Base-by-base conservation (phyloP, 768 basidiomycete species). In the Solioccasus polychromus region DNA sequence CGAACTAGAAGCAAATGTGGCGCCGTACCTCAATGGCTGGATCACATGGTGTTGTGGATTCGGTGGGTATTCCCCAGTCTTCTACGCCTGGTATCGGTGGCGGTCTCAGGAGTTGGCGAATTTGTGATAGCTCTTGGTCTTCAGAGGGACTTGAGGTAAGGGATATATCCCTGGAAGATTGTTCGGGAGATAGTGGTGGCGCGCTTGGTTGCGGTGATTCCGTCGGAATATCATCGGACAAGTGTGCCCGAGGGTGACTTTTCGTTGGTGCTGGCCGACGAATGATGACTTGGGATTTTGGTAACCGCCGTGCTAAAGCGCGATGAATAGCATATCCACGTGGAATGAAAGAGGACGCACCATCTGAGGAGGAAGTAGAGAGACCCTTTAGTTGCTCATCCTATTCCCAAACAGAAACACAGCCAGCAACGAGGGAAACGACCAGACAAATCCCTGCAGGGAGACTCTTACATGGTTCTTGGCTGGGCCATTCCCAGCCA, bases 31-130 rank as follows among this genome's bases (percentile, higher is more conserved):
- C 72, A 38, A 89, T 73, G 4, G 71, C 74, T 7, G 84, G 76
- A 55, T 89, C 80, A 47, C 80, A 82, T 2, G 78, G 70, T 38
- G 71, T 72, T 0, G 68, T 65, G 0, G 81, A 68, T 38, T 73
- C 71, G 0, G 80, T 71, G 0, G 88, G 85, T 48, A 93, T 88
- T 5, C 88, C 90, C 83, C 88, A 92, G 55, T 91, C 80, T 1
- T 69, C 70, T 3, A 83, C 54, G 19, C 80, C 85, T 1, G 78
- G 72, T 48, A 88, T 82, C 2, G 79, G 72, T 15, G 81, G 78
- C 4, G 88, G 89, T 11, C 65, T 69, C 22, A 90, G 67, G 3
- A 86, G 67, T 4, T 67, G 62, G 29, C 84, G 75, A 17, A 88
- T 76, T 9, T 64, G 72, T 8, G 68, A 51, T 2, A 84, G 55